These are phyloP conservation scores for Guadua angustifolia DNA, from an alignment of 176 grass and related monocot species.

Conservation along the genomic window DNA sequence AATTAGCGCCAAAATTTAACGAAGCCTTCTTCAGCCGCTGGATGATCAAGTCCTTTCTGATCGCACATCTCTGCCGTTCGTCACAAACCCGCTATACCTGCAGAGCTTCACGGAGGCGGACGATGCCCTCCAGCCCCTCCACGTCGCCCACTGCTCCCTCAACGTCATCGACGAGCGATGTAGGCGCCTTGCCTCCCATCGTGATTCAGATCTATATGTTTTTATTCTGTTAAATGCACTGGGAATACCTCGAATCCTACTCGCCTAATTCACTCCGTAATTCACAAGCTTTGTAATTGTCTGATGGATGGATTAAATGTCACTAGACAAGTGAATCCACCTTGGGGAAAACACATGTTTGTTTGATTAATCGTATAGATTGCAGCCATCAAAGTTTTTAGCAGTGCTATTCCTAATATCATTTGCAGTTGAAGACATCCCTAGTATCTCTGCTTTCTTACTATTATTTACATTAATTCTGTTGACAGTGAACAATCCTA, in stretches of 20 bases:
- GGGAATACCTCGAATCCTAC: too few species aligned
- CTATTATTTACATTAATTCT: constrained; percentile 16
- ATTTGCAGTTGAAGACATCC: neutral
- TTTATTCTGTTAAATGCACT: neutral
- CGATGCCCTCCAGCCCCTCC: constrained; percentile 90
- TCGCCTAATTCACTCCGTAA: too few species aligned
- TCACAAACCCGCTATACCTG: constrained; percentile 86
- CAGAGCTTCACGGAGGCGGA: constrained; percentile 94
- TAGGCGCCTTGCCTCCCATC: constrained; percentile 10
- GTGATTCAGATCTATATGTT: constrained; percentile 39
- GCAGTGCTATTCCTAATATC: neutral
- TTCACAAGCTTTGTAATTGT: too few species aligned
- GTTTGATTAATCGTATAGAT: neutral
- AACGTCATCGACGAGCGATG: constrained; percentile 92
- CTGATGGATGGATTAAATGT: neutral
- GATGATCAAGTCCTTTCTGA: too few species aligned
- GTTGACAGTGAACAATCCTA: constrained; percentile 94
- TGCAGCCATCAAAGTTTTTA: neutral
- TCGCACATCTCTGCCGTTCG: too few species aligned
- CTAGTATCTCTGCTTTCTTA: constrained; percentile 18
- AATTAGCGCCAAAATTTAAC: too few species aligned
- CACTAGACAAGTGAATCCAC: neutral
- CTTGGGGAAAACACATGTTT: neutral
- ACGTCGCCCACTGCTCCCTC: constrained; percentile 92
- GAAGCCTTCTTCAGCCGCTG: too few species aligned